Conservation (phyloP, 148 eudicot species). For the Amaranthus hypochondriacus region DNA sequence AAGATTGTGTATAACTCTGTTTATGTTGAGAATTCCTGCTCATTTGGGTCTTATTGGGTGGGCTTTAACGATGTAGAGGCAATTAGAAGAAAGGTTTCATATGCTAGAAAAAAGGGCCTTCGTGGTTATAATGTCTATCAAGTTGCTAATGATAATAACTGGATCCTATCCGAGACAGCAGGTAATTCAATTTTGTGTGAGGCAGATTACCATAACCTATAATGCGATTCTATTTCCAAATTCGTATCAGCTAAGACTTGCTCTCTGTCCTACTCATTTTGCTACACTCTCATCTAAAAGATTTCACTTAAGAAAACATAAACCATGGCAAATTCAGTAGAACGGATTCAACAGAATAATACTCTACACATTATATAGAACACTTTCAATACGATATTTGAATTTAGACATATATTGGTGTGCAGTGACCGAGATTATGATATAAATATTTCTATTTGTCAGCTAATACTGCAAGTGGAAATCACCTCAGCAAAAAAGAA, state of each 20-base stretch:
- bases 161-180: conserved; percentile 40
- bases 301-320: no score
- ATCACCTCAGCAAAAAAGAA: conserved; percentile 2
- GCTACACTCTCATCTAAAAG: no score
- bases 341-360: no score
- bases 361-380: no score
- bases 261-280: no score
- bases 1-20: conserved; percentile 25
- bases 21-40: conserved; percentile 33
- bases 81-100: conserved; percentile 39
- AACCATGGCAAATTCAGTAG: no score
- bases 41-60: conserved; percentile 34
- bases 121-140: conserved; percentile 39
- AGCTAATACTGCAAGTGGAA: conserved; percentile 20
- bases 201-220: no score
- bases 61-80: conserved; percentile 51
- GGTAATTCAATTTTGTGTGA: conserved; percentile 8
- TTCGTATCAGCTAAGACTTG: no score
- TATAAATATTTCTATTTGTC: background rate
- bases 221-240: no score
- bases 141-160: conserved; percentile 37
- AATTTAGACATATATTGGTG: no score
- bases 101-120: conserved; percentile 41
- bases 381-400: no score
- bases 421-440: no score